Evolutionary conservation across 345 rosid species (phyloP).

Genomic region (Laguncularia racemosa): DNA sequence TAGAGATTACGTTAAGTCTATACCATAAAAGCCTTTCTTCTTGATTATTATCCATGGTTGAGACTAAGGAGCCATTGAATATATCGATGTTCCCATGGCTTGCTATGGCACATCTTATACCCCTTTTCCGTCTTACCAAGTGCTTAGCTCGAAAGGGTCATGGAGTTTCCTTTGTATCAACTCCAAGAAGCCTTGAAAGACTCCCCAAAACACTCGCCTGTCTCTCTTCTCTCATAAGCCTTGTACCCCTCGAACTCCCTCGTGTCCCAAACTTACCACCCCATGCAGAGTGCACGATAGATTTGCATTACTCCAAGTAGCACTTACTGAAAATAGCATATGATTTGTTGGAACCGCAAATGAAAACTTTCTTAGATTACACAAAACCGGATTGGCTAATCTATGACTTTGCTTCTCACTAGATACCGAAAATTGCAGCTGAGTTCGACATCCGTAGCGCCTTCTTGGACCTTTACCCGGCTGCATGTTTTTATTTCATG

Average conservation of each 20-base stretch:
- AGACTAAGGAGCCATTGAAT: neutral
- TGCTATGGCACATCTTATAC: conserved; percentile 16
- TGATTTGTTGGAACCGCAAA: conserved; percentile 4
- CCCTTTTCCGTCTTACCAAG: conserved; percentile 8
- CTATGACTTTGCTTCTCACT: conserved; percentile 24
- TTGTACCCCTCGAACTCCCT: conserved; percentile 4
- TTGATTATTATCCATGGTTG: neutral
- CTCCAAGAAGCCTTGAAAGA: conserved; percentile 11
- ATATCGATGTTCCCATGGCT: conserved; percentile 18
- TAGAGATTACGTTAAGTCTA: no score
- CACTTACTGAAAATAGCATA: conserved; percentile 10
- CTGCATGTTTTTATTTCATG: conserved; percentile 4
- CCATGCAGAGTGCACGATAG: conserved; percentile 10
- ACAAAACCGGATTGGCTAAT: conserved; percentile 24
- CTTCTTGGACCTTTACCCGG: conserved; percentile 19
- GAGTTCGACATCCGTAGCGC: conserved; percentile 9
- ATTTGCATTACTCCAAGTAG: conserved; percentile 10
- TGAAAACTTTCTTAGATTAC: conserved; percentile 10
- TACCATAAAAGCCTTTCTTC: neutral
- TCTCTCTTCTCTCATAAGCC: conserved; percentile 10
- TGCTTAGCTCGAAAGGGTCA: conserved; percentile 10
- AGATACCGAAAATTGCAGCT: conserved; percentile 20
- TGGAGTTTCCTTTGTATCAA: conserved; percentile 12
- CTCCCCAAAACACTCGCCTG: conserved; percentile 4
- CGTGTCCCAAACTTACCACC: conserved; percentile 1